Evolutionary conservation across 257 asterid genomes (phyloP).

Genomic region (Handroanthus guayacan): DNA sequence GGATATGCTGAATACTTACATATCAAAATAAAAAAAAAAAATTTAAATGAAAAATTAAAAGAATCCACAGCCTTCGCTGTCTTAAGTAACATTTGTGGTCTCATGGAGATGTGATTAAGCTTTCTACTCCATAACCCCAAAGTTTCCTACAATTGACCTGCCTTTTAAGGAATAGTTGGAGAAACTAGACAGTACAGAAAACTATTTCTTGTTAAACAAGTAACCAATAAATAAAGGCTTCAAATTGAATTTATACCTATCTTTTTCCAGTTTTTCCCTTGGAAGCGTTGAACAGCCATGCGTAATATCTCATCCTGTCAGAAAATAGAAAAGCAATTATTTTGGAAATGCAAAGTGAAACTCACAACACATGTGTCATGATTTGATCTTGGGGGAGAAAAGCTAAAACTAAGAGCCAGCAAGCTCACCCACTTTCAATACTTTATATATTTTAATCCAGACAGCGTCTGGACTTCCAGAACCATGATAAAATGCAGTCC

Average conservation of each 20-base stretch:
- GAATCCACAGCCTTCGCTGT: slow-evolving; percentile 1
- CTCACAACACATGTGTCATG: not conserved
- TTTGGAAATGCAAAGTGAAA: slow-evolving; percentile 13
- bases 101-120: not conserved
- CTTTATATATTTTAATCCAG: not conserved
- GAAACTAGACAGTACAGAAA: slow-evolving; percentile 31
- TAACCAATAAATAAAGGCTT: slow-evolving; percentile 32
- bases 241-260: slow-evolving; percentile 65
- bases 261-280: slow-evolving; percentile 96
- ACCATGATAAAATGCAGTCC: slow-evolving; percentile 15
- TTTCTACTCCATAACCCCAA: not conserved
- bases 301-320: slow-evolving; percentile 82
- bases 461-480: not conserved
- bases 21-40: not conserved
- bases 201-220: slow-evolving; percentile 28
- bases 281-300: slow-evolving; percentile 82
- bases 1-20: not conserved
- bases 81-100: not conserved
- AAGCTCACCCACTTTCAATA: slow-evolving; percentile 9
- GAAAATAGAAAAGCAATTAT: slow-evolving; percentile 32
- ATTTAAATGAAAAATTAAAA: not conserved
- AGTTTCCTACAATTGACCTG: not conserved
- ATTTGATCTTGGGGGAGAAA: not conserved
- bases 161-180: slow-evolving; percentile 24
- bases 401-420: slow-evolving; percentile 12